Conservation (phyloP, 169 alveolate species). For the Plasmodium relictum region DNA sequence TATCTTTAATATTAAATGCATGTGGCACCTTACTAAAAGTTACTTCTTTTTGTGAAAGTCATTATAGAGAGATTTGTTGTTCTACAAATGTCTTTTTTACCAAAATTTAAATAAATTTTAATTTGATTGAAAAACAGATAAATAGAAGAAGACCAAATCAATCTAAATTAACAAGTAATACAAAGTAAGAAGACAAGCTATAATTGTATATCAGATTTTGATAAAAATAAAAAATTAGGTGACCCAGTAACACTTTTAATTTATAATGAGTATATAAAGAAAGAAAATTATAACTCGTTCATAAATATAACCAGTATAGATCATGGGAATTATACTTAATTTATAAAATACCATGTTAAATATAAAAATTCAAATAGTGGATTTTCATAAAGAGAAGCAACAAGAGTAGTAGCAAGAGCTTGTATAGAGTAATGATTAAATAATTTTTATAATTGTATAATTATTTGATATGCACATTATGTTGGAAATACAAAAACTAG, state of each 20-base stretch:
- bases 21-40: conserved; percentile 47
- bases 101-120: conserved; percentile 37
- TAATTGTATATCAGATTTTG: conserved; percentile 50
- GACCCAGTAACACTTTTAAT: conserved; percentile 50
- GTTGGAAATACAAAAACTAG: conserved; percentile 36
- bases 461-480: conserved; percentile 52
- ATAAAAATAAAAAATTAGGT: conserved; percentile 51
- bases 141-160: conserved; percentile 68
- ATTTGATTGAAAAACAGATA: conserved; percentile 33
- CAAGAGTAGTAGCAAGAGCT: conserved; percentile 57
- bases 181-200: conserved; percentile 37
- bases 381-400: conserved; percentile 53
- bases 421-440: conserved; percentile 51
- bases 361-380: conserved; percentile 67
- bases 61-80: conserved; percentile 48
- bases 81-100: conserved; percentile 40
- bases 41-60: conserved; percentile 49
- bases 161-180: conserved; percentile 44
- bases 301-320: conserved; percentile 58
- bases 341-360: conserved; percentile 59
- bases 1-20: too few relatives aligned
- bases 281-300: conserved; percentile 33
- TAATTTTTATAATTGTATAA: conserved; percentile 20
- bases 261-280: conserved; percentile 33
- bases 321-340: conserved; percentile 67